These are phyloP conservation scores for Aspergillus heteromorphus DNA, from an alignment of 495 filamentous ascomycete species.

Conservation along the genomic window DNA sequence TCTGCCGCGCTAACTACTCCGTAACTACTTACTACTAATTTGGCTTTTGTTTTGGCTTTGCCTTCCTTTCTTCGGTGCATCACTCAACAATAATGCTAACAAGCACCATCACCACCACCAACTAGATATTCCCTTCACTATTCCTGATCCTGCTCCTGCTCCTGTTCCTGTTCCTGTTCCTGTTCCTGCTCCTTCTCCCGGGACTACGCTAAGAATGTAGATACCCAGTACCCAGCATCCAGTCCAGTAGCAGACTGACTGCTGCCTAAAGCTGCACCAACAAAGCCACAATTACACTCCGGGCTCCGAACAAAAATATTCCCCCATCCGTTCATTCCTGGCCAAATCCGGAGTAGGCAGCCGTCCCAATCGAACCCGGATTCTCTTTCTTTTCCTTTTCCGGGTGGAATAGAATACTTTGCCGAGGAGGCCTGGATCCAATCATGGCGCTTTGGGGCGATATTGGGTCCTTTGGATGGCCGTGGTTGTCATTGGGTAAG, in stretches of 20 bases:
- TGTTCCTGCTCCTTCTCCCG: no score
- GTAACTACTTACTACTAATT: no score
- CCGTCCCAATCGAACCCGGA: not conserved
- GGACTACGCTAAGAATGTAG: not conserved
- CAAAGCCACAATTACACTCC: not conserved
- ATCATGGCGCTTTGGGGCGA: not conserved
- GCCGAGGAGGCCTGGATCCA: not conserved
- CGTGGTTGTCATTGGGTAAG: conserved; percentile 2
- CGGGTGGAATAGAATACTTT: not conserved
- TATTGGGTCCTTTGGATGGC: not conserved
- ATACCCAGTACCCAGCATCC: not conserved
- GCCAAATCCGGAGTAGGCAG: not conserved
- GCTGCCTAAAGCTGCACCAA: not conserved
- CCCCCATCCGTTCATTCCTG: not conserved
- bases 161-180: no score
- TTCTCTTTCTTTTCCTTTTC: not conserved
- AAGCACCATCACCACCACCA: no score
- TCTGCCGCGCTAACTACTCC: not conserved
- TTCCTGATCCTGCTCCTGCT: no score
- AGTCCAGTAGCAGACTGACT: no score
- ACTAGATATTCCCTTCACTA: no score
- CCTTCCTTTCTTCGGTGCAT: not conserved
- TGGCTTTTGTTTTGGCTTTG: no score
- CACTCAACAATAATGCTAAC: not conserved
- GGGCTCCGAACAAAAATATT: not conserved